These are phyloP conservation scores for Cercospora sp. DNA, from an alignment of 2,329 filamentous ascomycete genomes.

Conservation along the genomic window DNA sequence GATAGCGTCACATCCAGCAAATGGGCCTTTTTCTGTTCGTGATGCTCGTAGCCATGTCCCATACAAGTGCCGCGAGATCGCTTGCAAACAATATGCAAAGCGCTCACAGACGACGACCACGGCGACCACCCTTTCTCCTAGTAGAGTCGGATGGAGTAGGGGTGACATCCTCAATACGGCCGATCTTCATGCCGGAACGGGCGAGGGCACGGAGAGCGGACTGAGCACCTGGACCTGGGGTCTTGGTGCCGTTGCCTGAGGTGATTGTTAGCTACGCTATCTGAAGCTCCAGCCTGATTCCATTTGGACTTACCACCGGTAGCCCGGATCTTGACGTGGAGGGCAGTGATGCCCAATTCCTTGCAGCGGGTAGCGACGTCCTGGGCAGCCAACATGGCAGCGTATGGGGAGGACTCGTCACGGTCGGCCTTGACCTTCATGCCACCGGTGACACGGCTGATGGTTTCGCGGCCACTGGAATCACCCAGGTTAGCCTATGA, in stretches of 20 bases:
- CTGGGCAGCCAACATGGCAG: constrained; percentile 99
- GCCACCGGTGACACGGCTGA: constrained; percentile 98
- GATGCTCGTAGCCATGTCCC: constrained; percentile 22
- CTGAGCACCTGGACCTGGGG: constrained; percentile 97
- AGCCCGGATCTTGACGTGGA: constrained; percentile 99
- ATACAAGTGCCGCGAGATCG: constrained; percentile 16
- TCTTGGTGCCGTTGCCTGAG: constrained; percentile 97
- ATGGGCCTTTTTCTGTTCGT: constrained; percentile 20
- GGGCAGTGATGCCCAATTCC: constrained; percentile 84
- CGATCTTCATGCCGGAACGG: constrained; percentile 99
- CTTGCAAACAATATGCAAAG: constrained; percentile 27
- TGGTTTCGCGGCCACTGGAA: constrained; percentile 97
- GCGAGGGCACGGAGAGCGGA: constrained; percentile 97
- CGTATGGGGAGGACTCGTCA: constrained; percentile 99
- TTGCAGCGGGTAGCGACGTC: constrained; percentile 83
- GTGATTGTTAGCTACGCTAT: background rate
- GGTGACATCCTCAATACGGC: constrained; percentile 99
- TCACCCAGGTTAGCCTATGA: constrained; percentile 67
- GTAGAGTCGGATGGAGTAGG: constrained; percentile 99
- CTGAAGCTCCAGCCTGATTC: background rate
- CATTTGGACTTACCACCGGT: constrained; percentile 74
- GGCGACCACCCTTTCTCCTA: constrained; percentile 99
- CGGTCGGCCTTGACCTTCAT: constrained; percentile 99
- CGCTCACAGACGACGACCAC: constrained; percentile 95
- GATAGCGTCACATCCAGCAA: constrained; percentile 41